Evolutionary conservation across 2,329 filamentous ascomycete genomes (phyloP), one percentile per base, ranked within the genome.

Genomic region (Penicillium sp.): DNA sequence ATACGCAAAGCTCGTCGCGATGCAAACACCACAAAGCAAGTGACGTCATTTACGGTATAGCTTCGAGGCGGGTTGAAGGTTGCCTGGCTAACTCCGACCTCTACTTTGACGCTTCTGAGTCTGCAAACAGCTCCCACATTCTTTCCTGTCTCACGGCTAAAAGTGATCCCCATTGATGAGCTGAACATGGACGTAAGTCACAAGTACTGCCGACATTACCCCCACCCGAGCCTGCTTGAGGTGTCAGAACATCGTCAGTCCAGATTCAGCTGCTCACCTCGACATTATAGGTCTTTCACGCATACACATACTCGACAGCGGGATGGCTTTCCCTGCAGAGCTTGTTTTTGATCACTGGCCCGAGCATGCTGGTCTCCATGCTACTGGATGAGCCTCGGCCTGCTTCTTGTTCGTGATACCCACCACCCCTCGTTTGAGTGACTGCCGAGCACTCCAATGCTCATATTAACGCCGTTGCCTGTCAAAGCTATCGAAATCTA

Each of bases 401-500:
- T 58, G 72, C 79, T 49, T 79, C 80, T 50, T 71, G 81, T 85
- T 73, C 56, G 76, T 50, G 7, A 28, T 18, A 26, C 24, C 24
- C 36, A 15, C n/a, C 18, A 33, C 13, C n/a, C 23, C 6, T 21
- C 28, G 38, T n/a, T 34, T 13, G 12, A 23, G 18, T 8, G 5
- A 2, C 16, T 16, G n/a, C n/a, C 15, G 26, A 16, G 8, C 34
- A 29, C 28, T 12, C 36, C 4, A 4, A 21, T 28, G 9, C 26
- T 9, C 26, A n/a, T 51, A 46, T 56, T 56, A 54, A 54, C 54
- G 52, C 47, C 58, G 43, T 51, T 26, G 41, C 59, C 23, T 51
- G 23, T 39, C 15, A 38, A 59, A 83, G 85, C 74, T 23, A 76
- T 90, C 29, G 87, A 91, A 70, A 73, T 82, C 51, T 93, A 93